Percentiles rank a stretch among this genome's conserved stretches.
Conservation (phyloP, 148 eudicot genomes). For the Talinum fruticosum region DNA sequence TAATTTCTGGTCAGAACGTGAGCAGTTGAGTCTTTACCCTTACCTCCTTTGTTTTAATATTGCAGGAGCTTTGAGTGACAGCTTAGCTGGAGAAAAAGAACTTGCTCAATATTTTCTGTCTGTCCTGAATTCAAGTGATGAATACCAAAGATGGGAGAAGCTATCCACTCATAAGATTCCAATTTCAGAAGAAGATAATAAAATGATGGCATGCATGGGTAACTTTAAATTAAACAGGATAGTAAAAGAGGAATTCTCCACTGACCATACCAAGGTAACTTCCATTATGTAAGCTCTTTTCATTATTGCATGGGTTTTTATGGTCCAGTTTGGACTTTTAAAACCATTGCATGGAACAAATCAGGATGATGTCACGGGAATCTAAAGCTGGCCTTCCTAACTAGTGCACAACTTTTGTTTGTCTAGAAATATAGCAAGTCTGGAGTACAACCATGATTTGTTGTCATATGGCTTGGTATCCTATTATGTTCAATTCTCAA, state of each 20-base stretch:
- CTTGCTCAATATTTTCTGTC: slow-evolving; percentile 59
- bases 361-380: not conserved
- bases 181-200: slow-evolving; percentile 14
- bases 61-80: slow-evolving; percentile 64
- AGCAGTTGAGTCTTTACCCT: slow-evolving; percentile 3
- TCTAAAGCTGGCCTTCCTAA: not conserved
- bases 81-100: slow-evolving; percentile 43
- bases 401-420: not conserved
- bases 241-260: slow-evolving; percentile 20
- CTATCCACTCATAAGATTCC: slow-evolving; percentile 12
- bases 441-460: too few relatives aligned
- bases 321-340: not conserved
- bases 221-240: slow-evolving; percentile 22
- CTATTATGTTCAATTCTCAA: too few relatives aligned
- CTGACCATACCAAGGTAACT: slow-evolving; percentile 82
- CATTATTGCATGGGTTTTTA: not conserved
- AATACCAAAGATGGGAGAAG: slow-evolving; percentile 60
- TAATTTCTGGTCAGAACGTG: not conserved
- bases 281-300: not conserved
- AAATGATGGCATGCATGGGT: not conserved
- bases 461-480: too few relatives aligned
- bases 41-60: not conserved
- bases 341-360: not conserved
- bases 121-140: slow-evolving; percentile 44
- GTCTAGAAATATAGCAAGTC: not conserved